Base-by-base conservation (phyloP, 257 asterid species). In the Jacaranda copaia region DNA sequence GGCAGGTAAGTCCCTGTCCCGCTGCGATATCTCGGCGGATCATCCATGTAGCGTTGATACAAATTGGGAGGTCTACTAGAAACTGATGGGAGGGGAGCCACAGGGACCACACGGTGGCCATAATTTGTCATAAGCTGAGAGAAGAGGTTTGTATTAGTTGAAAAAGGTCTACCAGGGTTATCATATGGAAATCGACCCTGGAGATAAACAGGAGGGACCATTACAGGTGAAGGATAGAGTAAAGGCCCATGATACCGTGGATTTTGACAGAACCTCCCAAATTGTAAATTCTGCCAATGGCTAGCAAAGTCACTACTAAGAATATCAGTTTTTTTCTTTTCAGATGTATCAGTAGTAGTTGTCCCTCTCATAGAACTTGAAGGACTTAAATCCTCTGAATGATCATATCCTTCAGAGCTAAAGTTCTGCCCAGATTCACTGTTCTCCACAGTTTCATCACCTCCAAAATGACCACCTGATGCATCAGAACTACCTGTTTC, bases 1-100 rank as follows among this genome's bases (percentile, higher is more conserved):
- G 99, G 99, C 81, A 93, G 88, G 85, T 93, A 96, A 45, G 97
- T 93, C 78, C 99, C 99, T 25, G 99, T 96, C 85, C 99, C 99
- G 20, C 91, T 88, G 68, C 96, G 97, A 72, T 87, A 87, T 84
- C 97, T 87, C 36, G 97, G 98, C 85, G 89, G 76, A 67, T 89
- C 97, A 77, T 96, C 98, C 36, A 81, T 80, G 79, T 84, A 88
- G 25, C 52, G 86, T 72, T 85, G 99, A 87, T 87, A 96, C 73
- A 87, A 76, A 82, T 85, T 88, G 40, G 88, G 84, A 78, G 95
- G 91, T 82, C 93, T 86, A 77, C 70, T 72, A 10, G 99, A 60
- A 79, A 83, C 90, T 64, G 99, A 82, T 77, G 87, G 97, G 58
- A 80, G 43, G 18, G 98, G 93, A 71, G 96, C 77, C 70, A 88